phyloP scores from a whole-genome alignment of 345 rosid species.

The Salix purpurea region DNA sequence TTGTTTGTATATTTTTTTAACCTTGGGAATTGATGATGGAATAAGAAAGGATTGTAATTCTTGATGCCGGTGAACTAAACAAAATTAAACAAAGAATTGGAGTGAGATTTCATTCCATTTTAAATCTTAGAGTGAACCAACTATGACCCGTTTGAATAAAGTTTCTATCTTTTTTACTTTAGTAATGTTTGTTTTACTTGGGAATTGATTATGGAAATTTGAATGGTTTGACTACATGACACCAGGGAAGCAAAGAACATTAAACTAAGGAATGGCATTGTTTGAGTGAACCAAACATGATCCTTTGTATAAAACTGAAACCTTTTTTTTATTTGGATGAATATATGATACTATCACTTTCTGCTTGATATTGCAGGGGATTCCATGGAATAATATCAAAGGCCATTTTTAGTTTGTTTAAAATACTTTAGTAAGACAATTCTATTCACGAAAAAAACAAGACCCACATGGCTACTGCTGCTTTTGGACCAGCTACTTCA shows the following conservation, averaged over 20 bases:
- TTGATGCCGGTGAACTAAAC: not conserved
- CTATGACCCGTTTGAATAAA: not conserved
- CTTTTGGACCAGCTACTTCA: slow-evolving; percentile 44
- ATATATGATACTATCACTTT: not conserved
- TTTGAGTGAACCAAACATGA: not conserved
- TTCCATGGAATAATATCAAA: not conserved
- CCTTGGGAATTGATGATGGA: not conserved
- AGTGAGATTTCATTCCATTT: not conserved
- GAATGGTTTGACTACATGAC: not conserved
- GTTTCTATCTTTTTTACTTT: not conserved
- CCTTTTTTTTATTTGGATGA: not conserved
- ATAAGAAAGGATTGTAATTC: not conserved
- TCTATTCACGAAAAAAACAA: not conserved
- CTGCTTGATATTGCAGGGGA: not conserved
- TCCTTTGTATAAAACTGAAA: not conserved
- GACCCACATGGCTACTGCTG: slow-evolving; percentile 29
- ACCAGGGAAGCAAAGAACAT: not conserved
- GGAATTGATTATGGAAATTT: not conserved
- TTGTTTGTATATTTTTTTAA: not conserved
- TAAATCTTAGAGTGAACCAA: not conserved
- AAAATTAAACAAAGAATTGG: not conserved
- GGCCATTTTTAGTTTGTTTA: not conserved
- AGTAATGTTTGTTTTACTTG: not conserved
- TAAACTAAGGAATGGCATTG: not conserved
- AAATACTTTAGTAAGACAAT: not conserved